These are phyloP conservation scores for Pseudonitzschia pungens DNA, from an alignment of 108 stramenopile genomes.

Conservation along the genomic window DNA sequence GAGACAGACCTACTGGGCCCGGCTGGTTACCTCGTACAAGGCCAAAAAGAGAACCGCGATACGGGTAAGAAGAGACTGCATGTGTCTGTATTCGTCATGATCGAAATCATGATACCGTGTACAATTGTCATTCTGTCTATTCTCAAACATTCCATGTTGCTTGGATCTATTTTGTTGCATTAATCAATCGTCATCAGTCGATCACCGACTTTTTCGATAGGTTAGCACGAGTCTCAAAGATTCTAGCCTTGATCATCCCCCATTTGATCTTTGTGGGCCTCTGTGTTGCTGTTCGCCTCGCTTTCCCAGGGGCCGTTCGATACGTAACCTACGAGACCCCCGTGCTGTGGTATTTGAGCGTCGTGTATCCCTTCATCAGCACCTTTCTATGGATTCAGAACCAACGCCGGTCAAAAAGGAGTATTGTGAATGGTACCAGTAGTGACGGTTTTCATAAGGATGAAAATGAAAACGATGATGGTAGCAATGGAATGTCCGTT, in stretches of 20 bases:
- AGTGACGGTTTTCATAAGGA: not conserved
- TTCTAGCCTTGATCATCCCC: conserved; percentile 71
- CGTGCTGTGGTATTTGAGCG: conserved; percentile 36
- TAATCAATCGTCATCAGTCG: not conserved
- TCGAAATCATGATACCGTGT: not conserved
- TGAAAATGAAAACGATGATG: not conserved
- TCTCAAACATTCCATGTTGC: not conserved
- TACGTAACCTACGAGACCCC: conserved; percentile 63
- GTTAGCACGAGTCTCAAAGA: conserved; percentile 60
- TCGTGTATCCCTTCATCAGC: conserved; percentile 57
- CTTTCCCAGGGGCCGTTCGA: conserved; percentile 50
- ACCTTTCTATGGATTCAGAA: conserved; percentile 50
- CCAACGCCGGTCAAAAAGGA: not conserved
- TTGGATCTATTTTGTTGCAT: not conserved
- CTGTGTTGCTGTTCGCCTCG: conserved; percentile 30
- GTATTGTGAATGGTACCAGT: not conserved
- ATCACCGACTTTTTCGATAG: conserved; percentile 18
- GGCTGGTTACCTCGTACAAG: conserved; percentile 46
- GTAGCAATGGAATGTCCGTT: not conserved
- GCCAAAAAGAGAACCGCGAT: conserved; percentile 34
- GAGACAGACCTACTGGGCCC: conserved; percentile 58
- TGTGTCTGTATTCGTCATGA: not conserved
- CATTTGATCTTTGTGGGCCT: conserved; percentile 58
- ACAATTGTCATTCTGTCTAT: not conserved
- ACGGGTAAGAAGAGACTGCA: conserved; percentile 18